Percentiles rank a stretch among this genome's conserved stretches.
These are phyloP conservation scores for Ogataea saltuana DNA, from an alignment of 805 yeast genomes.

Conservation along the genomic window DNA sequence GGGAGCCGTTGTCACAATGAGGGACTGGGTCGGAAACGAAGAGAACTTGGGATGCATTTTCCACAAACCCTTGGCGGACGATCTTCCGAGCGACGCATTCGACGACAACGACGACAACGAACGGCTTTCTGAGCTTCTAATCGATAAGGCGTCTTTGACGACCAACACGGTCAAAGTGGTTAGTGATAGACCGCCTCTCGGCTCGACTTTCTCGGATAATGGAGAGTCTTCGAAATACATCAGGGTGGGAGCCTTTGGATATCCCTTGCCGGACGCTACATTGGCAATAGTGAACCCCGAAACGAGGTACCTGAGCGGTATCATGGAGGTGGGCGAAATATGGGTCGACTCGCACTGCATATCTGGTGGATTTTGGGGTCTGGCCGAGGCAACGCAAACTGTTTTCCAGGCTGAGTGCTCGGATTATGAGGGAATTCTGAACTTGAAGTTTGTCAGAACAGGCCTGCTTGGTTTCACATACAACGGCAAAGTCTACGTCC, in stretches of 20 bases:
- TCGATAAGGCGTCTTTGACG: slow-evolving; percentile 72
- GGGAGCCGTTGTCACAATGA: slow-evolving; percentile 88
- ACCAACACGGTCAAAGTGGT: slow-evolving; percentile 71
- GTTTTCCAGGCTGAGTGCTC: slow-evolving; percentile 82
- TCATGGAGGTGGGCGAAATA: slow-evolving; percentile 87
- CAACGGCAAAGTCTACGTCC: slow-evolving; percentile 82
- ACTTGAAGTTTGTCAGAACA: slow-evolving; percentile 82
- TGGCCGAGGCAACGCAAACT: slow-evolving; percentile 63
- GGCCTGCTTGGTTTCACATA: slow-evolving; percentile 87
- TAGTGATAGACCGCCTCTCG: slow-evolving; percentile 55
- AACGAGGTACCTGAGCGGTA: slow-evolving; percentile 69
- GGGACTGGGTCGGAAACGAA: slow-evolving; percentile 84
- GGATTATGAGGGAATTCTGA: slow-evolving; percentile 68
- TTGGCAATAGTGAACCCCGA: slow-evolving; percentile 95
- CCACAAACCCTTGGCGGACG: slow-evolving; percentile 40
- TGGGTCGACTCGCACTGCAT: slow-evolving; percentile 96
- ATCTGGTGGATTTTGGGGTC: slow-evolving; percentile 86
- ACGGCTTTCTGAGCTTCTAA: slow-evolving; percentile 62
- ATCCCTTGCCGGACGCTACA: slow-evolving; percentile 91
- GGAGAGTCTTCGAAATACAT: slow-evolving; percentile 49
- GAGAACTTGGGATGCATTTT: slow-evolving; percentile 58
- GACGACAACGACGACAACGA: slow-evolving; percentile 30
- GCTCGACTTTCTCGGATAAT: slow-evolving; percentile 44
- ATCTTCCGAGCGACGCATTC: slow-evolving; percentile 33
- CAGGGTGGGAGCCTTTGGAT: slow-evolving; percentile 90